A percentile compares a stretch with the other conserved stretches of the same genome.
Evolutionary conservation across 1,284 basidiomycete genomes (phyloP).

Genomic region (Malassezia globosa): DNA sequence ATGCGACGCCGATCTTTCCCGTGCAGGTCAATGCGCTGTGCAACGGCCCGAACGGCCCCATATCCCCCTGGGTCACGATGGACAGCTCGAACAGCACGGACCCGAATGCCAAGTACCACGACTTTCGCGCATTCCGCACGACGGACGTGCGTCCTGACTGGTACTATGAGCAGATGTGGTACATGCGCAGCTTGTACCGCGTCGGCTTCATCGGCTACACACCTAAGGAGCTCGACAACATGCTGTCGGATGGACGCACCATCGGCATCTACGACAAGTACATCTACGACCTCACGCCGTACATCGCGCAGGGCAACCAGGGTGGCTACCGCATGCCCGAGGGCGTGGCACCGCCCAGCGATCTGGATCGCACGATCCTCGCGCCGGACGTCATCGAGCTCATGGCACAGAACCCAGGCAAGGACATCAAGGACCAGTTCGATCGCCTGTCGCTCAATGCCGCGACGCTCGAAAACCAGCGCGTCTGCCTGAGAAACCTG

Average conservation of each 20-base stretch:
- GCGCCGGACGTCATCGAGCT: conserved; percentile 60
- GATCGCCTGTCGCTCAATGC: conserved; percentile 58
- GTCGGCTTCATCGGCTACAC: conserved; percentile 83
- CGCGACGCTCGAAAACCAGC: conserved; percentile 64
- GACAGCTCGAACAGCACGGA: conserved; percentile 71
- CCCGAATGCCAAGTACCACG: conserved; percentile 68
- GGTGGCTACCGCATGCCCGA: conserved; percentile 53
- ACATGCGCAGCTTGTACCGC: conserved; percentile 71
- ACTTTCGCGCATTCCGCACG: conserved; percentile 64
- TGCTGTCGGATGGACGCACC: conserved; percentile 57
- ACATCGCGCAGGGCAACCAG: conserved; percentile 50
- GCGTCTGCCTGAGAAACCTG: conserved; percentile 77
- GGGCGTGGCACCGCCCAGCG: conserved; percentile 56
- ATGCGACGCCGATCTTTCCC: conserved; percentile 74
- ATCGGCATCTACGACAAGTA: conserved; percentile 72
- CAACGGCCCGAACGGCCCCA: conserved; percentile 66
- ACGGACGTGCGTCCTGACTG: conserved; percentile 88
- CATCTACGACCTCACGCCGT: conserved; percentile 78
- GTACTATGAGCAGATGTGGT: conserved; percentile 71
- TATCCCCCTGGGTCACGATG: conserved; percentile 74
- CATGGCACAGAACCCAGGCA: conserved; percentile 71
- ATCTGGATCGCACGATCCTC: conserved; percentile 64
- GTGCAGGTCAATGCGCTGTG: conserved; percentile 93
- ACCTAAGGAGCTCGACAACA: conserved; percentile 60
- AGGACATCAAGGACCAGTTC: conserved; percentile 71